Conservation (phyloP, 371 early-diverging fungal genomes). For the Mucor velutinosus region DNA sequence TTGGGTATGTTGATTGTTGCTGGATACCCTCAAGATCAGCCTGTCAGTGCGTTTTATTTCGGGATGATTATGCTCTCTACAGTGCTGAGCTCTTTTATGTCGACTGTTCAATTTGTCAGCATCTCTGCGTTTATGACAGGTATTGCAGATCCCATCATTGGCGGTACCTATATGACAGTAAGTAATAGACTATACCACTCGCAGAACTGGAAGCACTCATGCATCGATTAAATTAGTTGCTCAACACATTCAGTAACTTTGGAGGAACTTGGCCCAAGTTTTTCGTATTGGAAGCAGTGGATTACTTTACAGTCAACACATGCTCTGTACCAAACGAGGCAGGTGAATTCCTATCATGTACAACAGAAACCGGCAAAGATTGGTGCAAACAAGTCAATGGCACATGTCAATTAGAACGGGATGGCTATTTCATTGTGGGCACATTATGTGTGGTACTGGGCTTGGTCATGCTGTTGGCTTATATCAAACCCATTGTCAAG, state of each 20-base stretch:
- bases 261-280: conserved; percentile 98
- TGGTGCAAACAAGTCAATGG: conserved; percentile 72
- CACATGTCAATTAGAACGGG: conserved; percentile 64
- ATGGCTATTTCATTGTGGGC: conserved; percentile 89
- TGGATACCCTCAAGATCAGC: conserved; percentile 72
- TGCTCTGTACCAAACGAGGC: conserved; percentile 50
- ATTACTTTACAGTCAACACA: conserved; percentile 78
- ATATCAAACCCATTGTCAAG: conserved; percentile 70
- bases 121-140: conserved; percentile 93
- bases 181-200: not conserved
- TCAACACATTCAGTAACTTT: conserved; percentile 94
- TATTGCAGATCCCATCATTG: conserved; percentile 96
- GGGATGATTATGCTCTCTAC: conserved; percentile 78
- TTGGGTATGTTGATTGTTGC: conserved; percentile 86
- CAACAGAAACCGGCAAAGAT: conserved; percentile 60
- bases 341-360: conserved; percentile 58
- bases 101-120: conserved; percentile 95
- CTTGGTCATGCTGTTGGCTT: conserved; percentile 55
- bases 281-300: conserved; percentile 94
- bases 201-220: not conserved
- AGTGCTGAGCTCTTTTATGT: conserved; percentile 85
- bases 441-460: conserved; percentile 70
- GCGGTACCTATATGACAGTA: conserved; percentile 97
- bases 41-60: conserved; percentile 75
- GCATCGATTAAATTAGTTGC: conserved; percentile 50